These are phyloP conservation scores for Avena atlantica DNA, from an alignment of 176 grass and related monocot genomes.

Conservation along the genomic window DNA sequence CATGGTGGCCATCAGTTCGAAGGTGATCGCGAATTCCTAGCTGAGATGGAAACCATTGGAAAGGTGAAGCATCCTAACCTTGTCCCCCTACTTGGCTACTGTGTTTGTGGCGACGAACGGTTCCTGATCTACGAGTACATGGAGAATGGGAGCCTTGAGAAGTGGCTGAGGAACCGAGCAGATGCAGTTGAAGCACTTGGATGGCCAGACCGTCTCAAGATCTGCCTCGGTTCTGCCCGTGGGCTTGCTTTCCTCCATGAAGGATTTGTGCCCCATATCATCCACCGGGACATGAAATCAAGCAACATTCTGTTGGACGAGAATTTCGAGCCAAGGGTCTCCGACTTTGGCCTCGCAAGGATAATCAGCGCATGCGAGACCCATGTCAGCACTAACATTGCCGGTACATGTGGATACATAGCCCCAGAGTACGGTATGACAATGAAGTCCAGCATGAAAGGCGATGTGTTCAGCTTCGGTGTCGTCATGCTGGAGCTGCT, in stretches of 20 bases:
- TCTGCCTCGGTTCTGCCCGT: conserved; percentile 80
- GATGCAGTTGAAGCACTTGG: conserved; percentile 82
- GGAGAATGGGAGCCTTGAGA: conserved; percentile 94
- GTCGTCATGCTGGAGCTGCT: conserved; percentile 94
- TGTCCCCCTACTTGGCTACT: conserved; percentile 92
- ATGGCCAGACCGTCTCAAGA: conserved; percentile 89
- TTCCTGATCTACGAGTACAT: conserved; percentile 98
- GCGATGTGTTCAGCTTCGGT: conserved; percentile 93
- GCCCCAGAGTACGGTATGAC: conserved; percentile 85
- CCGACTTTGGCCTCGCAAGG: conserved; percentile 94
- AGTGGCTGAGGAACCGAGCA: conserved; percentile 80
- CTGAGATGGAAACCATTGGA: conserved; percentile 98
- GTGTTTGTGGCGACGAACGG: conserved; percentile 88
- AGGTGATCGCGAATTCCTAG: conserved; percentile 84
- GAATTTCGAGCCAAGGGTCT: conserved; percentile 88
- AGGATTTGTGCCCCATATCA: conserved; percentile 96
- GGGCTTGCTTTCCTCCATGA: conserved; percentile 93
- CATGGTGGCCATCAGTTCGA: conserved; percentile 87
- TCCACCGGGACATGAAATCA: conserved; percentile 97
- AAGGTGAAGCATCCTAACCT: conserved; percentile 96
- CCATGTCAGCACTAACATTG: conserved; percentile 92
- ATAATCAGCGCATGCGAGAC: conserved; percentile 98
- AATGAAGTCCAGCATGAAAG: conserved; percentile 87
- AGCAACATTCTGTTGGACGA: conserved; percentile 91
- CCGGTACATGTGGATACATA: conserved; percentile 92